Base-by-base conservation (phyloP, 768 basidiomycete genomes). In the Amanita muscaria region DNA sequence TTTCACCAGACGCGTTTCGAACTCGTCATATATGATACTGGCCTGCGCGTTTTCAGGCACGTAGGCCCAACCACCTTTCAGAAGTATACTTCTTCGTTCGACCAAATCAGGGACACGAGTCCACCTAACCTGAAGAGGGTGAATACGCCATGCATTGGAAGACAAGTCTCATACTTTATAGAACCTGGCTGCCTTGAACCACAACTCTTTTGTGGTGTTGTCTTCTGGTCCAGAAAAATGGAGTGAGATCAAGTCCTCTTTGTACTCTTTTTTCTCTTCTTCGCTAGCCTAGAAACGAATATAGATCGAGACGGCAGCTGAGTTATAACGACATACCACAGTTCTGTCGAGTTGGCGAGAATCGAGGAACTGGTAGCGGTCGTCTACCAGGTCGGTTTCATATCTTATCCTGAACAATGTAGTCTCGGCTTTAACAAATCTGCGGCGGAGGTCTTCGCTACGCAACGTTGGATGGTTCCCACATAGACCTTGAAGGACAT, bases 51-150 rank as follows among this genome's bases (percentile, higher is more conserved):
- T 68, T 39, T 64, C 70, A 12, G 87, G 83, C 12, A 98, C 91
- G 55, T 88, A 97, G n/a, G 93, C 93, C 71, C 80, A 81, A 1
- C 93, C 94, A 5, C 66, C 70, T 48, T 70, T 73, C 30, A 99
- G 65, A 49, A 88, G 79, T 1, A 97, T 88, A 35, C 72, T 74
- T 15, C 94, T 72, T 56, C 74, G 79, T 49, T 83, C 84, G 6
- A 99, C 85, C 1, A 99, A 75, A 61, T 96, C 91, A 4, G 90
- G 89, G 2, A 98, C 93, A 49, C 83, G 80, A 10, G 85, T 92
- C 96, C 96, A 99, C 60, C 76, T 82, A n/a, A 97, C 92, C 92
- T 96, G 7, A 11, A 33, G 6, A 48, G 12, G 36, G 32, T 30
- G 32, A 24, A 29, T 40, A 43, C 19, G 19, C 23, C 14, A 19